A percentile compares a stretch with the other conserved stretches of the same genome.
Evolutionary conservation across 2,329 filamentous ascomycete species (phyloP).

Genomic region (Harringtonia aguacate): DNA sequence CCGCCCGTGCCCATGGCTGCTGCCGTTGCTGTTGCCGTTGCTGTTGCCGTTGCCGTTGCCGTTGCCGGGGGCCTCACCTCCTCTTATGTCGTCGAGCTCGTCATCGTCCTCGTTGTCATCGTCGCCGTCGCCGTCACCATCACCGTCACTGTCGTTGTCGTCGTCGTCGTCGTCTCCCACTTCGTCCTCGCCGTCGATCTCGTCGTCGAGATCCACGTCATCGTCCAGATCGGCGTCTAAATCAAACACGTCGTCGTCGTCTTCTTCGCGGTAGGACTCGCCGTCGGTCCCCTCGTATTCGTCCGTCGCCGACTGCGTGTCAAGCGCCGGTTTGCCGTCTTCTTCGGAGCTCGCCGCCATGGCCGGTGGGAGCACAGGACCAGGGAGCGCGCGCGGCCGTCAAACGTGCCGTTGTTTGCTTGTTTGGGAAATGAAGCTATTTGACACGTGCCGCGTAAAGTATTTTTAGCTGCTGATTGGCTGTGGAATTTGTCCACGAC

Average conservation of each 20-base stretch:
- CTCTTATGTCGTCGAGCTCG: conserved; percentile 18
- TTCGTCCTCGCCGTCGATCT: conserved; percentile 17
- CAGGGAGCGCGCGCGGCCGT: too few species aligned
- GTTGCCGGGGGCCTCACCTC: conserved; percentile 16
- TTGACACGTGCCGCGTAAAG: too few species aligned
- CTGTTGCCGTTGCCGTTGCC: conserved; percentile 11
- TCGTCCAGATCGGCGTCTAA: conserved; percentile 16
- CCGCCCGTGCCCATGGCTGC: background rate
- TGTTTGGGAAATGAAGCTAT: too few species aligned
- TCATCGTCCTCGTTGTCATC: conserved; percentile 18
- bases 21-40: conserved; percentile 11
- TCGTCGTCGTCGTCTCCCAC: conserved; percentile 12
- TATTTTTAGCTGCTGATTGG: too few species aligned
- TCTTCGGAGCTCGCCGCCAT: conserved; percentile 11
- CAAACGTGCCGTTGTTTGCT: too few species aligned
- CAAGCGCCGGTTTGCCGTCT: conserved; percentile 12
- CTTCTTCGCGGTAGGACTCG: conserved; percentile 14
- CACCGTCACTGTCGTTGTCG: conserved; percentile 9
- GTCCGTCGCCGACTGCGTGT: conserved; percentile 8
- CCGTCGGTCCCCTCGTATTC: conserved; percentile 14
- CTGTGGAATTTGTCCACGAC: too few species aligned
- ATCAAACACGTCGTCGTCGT: conserved; percentile 11
- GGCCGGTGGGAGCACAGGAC: background rate
- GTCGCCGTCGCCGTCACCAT: conserved; percentile 15
- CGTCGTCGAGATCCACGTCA: conserved; percentile 9